Evolutionary conservation across 2,329 filamentous ascomycete genomes (phyloP).

Genomic region (Claviceps monticola): DNA sequence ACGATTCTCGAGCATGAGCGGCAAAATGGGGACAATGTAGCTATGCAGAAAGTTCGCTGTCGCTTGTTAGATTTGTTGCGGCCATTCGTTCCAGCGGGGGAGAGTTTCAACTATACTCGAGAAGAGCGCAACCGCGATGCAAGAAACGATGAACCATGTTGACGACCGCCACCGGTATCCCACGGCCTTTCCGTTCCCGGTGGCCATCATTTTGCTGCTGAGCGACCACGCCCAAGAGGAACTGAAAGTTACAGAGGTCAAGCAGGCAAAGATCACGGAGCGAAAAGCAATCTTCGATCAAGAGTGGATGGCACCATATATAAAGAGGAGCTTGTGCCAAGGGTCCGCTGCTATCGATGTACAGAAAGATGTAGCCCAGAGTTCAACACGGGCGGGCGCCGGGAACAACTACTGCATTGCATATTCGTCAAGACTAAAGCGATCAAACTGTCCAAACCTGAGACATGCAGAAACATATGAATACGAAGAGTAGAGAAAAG

Average conservation of each 20-base stretch:
- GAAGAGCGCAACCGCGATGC: conserved; percentile 1
- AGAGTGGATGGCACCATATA: neutral
- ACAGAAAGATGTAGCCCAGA: neutral
- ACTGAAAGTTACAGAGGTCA: neutral
- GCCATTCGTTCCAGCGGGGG: neutral
- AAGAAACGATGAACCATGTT: neutral
- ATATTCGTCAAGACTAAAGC: too few species aligned
- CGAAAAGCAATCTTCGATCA: neutral
- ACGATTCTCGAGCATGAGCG: neutral
- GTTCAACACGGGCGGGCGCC: neutral
- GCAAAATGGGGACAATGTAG: conserved; percentile 1
- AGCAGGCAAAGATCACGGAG: neutral
- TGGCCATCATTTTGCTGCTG: neutral
- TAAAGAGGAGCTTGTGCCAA: neutral
- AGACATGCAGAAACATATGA: neutral
- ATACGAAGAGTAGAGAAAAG: neutral
- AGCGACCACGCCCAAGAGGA: neutral
- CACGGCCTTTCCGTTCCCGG: neutral
- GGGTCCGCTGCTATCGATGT: neutral
- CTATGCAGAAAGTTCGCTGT: neutral
- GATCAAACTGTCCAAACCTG: neutral
- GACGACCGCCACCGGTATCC: conserved; percentile 1
- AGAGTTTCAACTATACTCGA: neutral
- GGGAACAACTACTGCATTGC: too few species aligned
- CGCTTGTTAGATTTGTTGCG: neutral